Base-by-base conservation (phyloP, 2,329 filamentous ascomycete species). In the Massarina eburnea region DNA sequence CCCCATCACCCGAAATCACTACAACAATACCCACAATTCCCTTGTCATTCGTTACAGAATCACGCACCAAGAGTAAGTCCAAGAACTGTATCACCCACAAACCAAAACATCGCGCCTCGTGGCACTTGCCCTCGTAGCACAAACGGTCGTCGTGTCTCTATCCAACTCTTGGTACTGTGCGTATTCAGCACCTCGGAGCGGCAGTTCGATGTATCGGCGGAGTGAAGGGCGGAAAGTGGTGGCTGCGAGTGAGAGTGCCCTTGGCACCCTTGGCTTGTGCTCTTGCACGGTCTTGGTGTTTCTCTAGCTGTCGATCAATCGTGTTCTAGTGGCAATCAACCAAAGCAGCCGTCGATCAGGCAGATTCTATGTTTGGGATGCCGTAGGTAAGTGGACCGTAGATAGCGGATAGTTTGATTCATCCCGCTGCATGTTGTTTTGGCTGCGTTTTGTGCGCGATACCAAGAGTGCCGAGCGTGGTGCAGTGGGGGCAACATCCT, bases 261-360 rank as follows among this genome's bases (percentile, higher is more conserved):
- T 38, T 38, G 35, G 35, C 35, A 10, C 7, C 26, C 17, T 32
- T 30, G 27, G 26, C 19, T 15, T 20, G 26, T 39, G 22, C 17
- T 22, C 10, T 8, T 39, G 22, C 30, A 21, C 22, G n/a, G 22
- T 14, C 37, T 39, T 39, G 22, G 37, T 42, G 30, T 26, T 42
- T 34, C 18, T 34, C 14, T 26, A 34, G 39, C 39, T 21, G 32
- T 42, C 7, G 29, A 30, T 41, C 27, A 19, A 21, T 41, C 18
- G 5, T 37, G 14, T 14, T n/a, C 20, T 27, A 15, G n/a, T 17
- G 36, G 3, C 24, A 14, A 29, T 29, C 21, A 39, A 14, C 14
- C 36, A 22, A 10, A n/a, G 20, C 3, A 8, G 21, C 9, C 12
- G 20, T 34, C 19, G 19, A 39, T 26, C 36, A 8, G 8, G 18